Percentiles rank a stretch among this genome's conserved stretches.
phyloP scores from a whole-genome alignment of 495 filamentous ascomycete species.

The Neurospora terricola region DNA sequence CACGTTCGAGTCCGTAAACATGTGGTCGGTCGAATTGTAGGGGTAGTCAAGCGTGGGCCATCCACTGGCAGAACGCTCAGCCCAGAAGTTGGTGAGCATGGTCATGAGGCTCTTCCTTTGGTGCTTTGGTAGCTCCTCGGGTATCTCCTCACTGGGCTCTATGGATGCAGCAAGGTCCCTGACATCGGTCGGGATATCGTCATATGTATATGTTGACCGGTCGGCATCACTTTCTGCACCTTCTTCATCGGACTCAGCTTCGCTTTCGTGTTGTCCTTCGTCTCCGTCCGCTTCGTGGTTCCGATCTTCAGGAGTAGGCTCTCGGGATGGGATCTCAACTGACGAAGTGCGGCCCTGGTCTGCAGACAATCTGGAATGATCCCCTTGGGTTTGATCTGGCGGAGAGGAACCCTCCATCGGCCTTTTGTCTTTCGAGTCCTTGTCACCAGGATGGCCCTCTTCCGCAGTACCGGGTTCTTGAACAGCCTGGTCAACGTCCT shows the following conservation, averaged over 20 bases:
- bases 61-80: constrained; percentile 88
- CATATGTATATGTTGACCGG: constrained; percentile 36
- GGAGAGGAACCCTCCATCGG: constrained; percentile 7
- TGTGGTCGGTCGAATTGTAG: constrained; percentile 76
- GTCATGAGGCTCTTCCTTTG: constrained; percentile 88
- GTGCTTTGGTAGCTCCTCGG: constrained; percentile 76
- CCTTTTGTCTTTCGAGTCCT: constrained; percentile 12
- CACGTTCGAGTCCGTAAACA: constrained; percentile 95
- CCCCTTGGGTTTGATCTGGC: constrained; percentile 15
- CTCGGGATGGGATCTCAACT: constrained; percentile 15
- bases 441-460: constrained; percentile 39
- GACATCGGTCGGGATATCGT: constrained; percentile 46
- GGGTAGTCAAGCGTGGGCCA: constrained; percentile 96
- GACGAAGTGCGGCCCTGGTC: constrained; percentile 4
- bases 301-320: constrained; percentile 27
- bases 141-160: constrained; percentile 52
- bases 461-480: constrained; percentile 69
- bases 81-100: constrained; percentile 95
- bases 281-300: constrained; percentile 41
- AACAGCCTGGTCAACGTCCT: constrained; percentile 84
- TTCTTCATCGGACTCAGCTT: constrained; percentile 57
- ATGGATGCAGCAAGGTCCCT: constrained; percentile 52
- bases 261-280: constrained; percentile 39
- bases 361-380: not conserved
- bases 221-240: constrained; percentile 64